These are phyloP conservation scores for Ambrosia trifida DNA, from an alignment of 129 eudicot genomes.

Conservation along the genomic window DNA sequence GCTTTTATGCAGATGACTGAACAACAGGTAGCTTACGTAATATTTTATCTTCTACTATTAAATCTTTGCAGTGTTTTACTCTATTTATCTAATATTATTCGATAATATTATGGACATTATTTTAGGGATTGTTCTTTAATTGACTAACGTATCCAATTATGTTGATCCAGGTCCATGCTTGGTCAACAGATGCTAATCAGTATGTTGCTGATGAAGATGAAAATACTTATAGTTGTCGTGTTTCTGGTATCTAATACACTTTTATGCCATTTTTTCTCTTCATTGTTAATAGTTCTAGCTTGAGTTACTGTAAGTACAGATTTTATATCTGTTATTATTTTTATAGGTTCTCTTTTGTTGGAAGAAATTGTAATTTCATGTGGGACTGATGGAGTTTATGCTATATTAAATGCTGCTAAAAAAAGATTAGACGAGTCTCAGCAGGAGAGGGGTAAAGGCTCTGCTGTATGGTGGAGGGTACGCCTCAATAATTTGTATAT, in stretches of 20 bases:
- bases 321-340: slow-evolving; percentile 22
- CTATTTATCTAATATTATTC: neutral
- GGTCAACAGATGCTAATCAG: slow-evolving; percentile 95
- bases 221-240: slow-evolving; percentile 86
- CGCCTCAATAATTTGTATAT: slow-evolving; percentile 29
- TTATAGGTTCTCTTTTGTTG: slow-evolving; percentile 75
- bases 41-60: neutral
- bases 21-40: slow-evolving; percentile 68
- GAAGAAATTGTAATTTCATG: slow-evolving; percentile 73
- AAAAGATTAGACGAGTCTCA: slow-evolving; percentile 74
- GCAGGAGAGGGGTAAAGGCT: slow-evolving; percentile 61
- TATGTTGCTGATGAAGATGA: slow-evolving; percentile 98
- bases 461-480: slow-evolving; percentile 96
- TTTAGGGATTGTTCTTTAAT: slow-evolving; percentile 2
- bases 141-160: neutral
- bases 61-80: slow-evolving; percentile 11
- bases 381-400: slow-evolving; percentile 70
- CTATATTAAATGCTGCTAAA: slow-evolving; percentile 67
- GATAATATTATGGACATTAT: neutral
- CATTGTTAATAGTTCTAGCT: slow-evolving; percentile 4
- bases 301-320: slow-evolving; percentile 4
- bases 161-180: slow-evolving; percentile 61
- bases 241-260: slow-evolving; percentile 63
- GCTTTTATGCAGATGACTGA: slow-evolving; percentile 95
- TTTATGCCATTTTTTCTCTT: slow-evolving; percentile 4